Base-by-base conservation (phyloP, 1,284 basidiomycete genomes). In the Schizophyllum commune region DNA sequence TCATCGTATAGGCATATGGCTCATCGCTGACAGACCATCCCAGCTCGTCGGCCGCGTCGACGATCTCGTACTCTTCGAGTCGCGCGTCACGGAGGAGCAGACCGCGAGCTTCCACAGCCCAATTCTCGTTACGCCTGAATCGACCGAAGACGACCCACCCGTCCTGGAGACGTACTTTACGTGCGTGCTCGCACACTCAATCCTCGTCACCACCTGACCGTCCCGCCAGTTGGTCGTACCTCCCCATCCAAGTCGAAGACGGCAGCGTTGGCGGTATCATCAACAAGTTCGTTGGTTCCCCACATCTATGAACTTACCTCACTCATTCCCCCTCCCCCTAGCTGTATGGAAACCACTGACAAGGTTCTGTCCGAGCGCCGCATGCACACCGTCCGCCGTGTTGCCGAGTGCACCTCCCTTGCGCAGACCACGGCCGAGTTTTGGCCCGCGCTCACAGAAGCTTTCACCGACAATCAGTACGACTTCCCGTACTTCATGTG, bases 331-430 rank as follows among this genome's bases (percentile, higher is more conserved):
- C 17, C 39, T 9, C 39, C 9, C 39, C 17, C 9, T 8, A 47
- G 53, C 21, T 61, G 56, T 52, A 52, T 58, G 5, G 68, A 69
- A 55, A 68, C 68, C 2, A 68, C 66, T 1, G 52, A 61, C 32
- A 64, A 64, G 54, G 67, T 69, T 54, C 56, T 69, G 15, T 65
- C 64, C 13, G 66, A 66, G 55, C 65, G 68, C 32, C 60, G 68
- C 19, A 58, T 68, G 51, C 32, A 32, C 22, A 66, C 63, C 7
- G 56, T 68, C 11, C 65, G 65, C 22, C 57, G 54, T 4, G 55
- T 68, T 34, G 64, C 57, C n/a, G 60, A 62, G 21, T 55, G 54
- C 15, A 62, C 65, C 32, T 58, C 61, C 19, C 20, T 63, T 11
- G 56, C 59, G 4, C 55, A 54, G 20, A 57, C 62, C 20, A 51